Evolutionary conservation across 2,329 filamentous ascomycete species (phyloP).

Genomic region (Fusarium buharicum): DNA sequence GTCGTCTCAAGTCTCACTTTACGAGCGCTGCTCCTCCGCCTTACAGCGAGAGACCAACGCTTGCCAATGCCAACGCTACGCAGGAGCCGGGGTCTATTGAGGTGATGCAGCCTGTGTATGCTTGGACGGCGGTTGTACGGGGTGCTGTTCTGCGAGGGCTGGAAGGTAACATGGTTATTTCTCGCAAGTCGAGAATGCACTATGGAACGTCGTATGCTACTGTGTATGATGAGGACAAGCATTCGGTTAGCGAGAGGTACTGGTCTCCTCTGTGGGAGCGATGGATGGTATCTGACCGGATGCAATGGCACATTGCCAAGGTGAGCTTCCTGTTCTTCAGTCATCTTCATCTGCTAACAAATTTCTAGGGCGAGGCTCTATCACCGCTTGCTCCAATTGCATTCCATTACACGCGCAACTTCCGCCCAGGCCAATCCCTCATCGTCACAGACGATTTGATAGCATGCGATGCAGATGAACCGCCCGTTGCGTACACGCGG

Average conservation of each 20-base stretch:
- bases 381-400: constrained; percentile 79
- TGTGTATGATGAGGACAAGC: constrained; percentile 79
- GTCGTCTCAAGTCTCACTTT: constrained; percentile 76
- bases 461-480: constrained; percentile 75
- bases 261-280: constrained; percentile 84
- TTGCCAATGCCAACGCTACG: constrained; percentile 61
- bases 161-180: constrained; percentile 83
- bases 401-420: constrained; percentile 88
- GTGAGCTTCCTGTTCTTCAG: constrained; percentile 53
- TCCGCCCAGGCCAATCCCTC: constrained; percentile 79
- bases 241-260: constrained; percentile 77
- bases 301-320: constrained; percentile 89
- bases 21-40: constrained; percentile 66
- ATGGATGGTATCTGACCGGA: constrained; percentile 84
- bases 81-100: constrained; percentile 70
- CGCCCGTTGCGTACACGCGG: constrained; percentile 68
- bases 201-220: constrained; percentile 86
- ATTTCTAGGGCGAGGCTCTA: constrained; percentile 72
- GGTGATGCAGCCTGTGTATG: constrained; percentile 84
- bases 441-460: constrained; percentile 84
- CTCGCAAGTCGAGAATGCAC: constrained; percentile 76
- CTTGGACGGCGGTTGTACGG: constrained; percentile 83
- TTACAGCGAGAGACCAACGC: constrained; percentile 77
- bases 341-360: constrained; percentile 1
- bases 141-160: constrained; percentile 79